Conservation (phyloP, 768 basidiomycete genomes). For the Ephemerocybe angulata region DNA sequence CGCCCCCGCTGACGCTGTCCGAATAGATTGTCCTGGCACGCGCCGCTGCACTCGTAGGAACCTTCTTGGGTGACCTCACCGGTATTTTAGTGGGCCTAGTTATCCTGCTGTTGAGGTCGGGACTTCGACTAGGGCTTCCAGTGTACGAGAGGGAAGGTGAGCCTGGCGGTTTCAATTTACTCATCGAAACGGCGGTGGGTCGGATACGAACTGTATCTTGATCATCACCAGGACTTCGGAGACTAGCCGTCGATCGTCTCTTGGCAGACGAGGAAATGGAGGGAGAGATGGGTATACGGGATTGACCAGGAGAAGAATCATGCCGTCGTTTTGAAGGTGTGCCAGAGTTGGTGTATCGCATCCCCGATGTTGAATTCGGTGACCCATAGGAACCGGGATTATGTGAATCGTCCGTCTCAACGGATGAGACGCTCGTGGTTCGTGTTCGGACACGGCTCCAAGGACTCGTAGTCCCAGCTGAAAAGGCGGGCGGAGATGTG, state of each 20-base stretch:
- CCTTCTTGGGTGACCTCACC: neutral
- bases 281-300: neutral
- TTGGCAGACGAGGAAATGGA: conserved; percentile 46
- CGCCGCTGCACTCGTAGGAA: neutral
- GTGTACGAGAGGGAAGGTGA: neutral
- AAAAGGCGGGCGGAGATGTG: no score
- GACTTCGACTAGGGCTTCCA: neutral
- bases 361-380: neutral
- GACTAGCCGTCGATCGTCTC: neutral
- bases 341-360: neutral
- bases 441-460: neutral
- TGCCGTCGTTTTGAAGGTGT: neutral
- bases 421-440: conserved; percentile 3
- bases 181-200: neutral
- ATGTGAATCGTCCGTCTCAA: conserved; percentile 1
- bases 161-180: neutral
- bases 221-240: neutral
- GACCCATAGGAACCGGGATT: conserved; percentile 3
- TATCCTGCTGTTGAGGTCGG: neutral
- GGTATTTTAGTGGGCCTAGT: neutral
- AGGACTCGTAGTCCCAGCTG: no score
- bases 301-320: neutral
- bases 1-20: neutral
- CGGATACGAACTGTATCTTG: neutral
- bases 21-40: neutral